Conservation (phyloP, 495 filamentous ascomycete species). For the Penicillium angulare region DNA sequence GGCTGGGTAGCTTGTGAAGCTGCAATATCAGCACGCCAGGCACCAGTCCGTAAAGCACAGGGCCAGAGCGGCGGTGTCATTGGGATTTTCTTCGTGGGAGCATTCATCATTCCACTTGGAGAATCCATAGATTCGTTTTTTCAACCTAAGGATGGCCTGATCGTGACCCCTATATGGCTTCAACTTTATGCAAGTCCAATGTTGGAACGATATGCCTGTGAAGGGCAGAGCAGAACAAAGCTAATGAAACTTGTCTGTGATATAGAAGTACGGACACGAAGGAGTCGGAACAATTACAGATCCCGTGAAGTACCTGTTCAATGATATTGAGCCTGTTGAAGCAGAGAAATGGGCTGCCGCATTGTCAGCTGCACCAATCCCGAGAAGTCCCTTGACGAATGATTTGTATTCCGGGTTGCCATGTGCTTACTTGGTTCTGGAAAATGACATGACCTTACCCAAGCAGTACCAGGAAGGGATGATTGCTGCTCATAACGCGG, state of each 20-base stretch:
- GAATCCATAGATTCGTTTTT: slow-evolving; percentile 30
- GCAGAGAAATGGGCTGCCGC: slow-evolving; percentile 25
- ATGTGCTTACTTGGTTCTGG: slow-evolving; percentile 32
- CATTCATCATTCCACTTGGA: slow-evolving; percentile 29
- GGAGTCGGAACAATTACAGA: slow-evolving; percentile 22
- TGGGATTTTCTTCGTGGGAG: slow-evolving; percentile 32
- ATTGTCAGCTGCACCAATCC: slow-evolving; percentile 33
- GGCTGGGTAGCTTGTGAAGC: slow-evolving; percentile 36
- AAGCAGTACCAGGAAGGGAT: slow-evolving; percentile 31
- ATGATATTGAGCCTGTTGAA: slow-evolving; percentile 14
- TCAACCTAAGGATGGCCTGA: slow-evolving; percentile 22
- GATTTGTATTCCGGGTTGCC: slow-evolving; percentile 31
- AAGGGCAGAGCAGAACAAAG: not conserved
- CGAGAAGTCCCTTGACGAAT: slow-evolving; percentile 26
- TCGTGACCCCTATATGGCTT: slow-evolving; percentile 20
- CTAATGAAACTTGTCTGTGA: not conserved
- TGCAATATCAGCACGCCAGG: slow-evolving; percentile 24
- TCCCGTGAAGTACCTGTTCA: slow-evolving; percentile 23
- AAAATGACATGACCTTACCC: slow-evolving; percentile 22
- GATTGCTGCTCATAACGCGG: too few species aligned
- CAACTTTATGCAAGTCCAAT: slow-evolving; percentile 22
- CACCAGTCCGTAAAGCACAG: slow-evolving; percentile 10
- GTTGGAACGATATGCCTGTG: not conserved
- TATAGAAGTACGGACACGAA: slow-evolving; percentile 19
- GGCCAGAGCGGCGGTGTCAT: slow-evolving; percentile 32